Base-by-base conservation (phyloP, 2,329 filamentous ascomycete species). In the Trichoderma gracile region DNA sequence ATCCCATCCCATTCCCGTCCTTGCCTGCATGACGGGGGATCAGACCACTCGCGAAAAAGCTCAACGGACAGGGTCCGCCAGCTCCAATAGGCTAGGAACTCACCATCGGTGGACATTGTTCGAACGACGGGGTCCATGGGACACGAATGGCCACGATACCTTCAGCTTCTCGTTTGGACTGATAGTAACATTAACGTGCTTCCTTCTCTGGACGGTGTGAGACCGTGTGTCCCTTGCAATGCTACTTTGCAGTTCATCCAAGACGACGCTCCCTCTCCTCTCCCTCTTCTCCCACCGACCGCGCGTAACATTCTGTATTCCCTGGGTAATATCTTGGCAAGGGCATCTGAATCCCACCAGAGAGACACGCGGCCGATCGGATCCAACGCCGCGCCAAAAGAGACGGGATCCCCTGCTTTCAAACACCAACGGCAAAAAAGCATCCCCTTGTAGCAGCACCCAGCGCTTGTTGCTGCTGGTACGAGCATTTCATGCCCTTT, bases 301-400 rank as follows among this genome's bases (percentile, higher is more conserved):
- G 47, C 23, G 38, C 23, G 47, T n/a, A 12, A 25, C 56, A 58
- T 21, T n/a, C 5, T 52, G 47, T 23, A 21, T 38, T 53, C 53
- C 58, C 40, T 53, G n/a, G n/a, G n/a, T 23, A 52, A 61, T 53
- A 45, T 52, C 58, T 61, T 53, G 58, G 58, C 58, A 53, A 61
- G 58, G 58, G 46, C 19, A 50, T 53, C 47, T 33, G 15, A 53
- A 19, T 45, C 57, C 12, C 54, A 38, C 12, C 12, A 38, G 33
- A 14, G 33, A 38, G 33, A 38, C 33, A 38, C 33, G 33, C 33
- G 33, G 33, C 33, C 33, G 33, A 38, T 38, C 33, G 33, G 33
- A 38, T 38, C 42, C 46, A 45, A 21, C 43, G 43, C 33, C 33
- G 58, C 46, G 47, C 38, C 47, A 61, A 61, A 21, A 14, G 12